Percentiles rank a stretch among this genome's conserved stretches.
phyloP scores from a whole-genome alignment of 805 yeast genomes.

The Saturnispora hagleri region DNA sequence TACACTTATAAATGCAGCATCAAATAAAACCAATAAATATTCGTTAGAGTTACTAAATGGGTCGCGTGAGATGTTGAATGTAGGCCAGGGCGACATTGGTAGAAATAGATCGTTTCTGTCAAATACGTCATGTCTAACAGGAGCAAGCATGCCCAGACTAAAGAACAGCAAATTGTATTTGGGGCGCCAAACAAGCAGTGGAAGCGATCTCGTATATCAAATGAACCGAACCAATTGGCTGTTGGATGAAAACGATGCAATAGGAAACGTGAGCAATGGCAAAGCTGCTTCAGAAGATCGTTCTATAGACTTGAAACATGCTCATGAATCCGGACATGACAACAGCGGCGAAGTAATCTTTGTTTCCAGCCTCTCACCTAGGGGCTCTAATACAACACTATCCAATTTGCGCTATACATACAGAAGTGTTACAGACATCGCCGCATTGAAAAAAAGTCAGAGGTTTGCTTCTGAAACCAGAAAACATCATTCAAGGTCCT shows the following conservation, averaged over 20 bases:
- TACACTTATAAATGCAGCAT: background rate
- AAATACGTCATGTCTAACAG: background rate
- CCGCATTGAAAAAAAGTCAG: background rate
- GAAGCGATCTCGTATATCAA: background rate
- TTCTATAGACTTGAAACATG: background rate
- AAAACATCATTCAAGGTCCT: background rate
- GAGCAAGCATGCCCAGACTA: background rate
- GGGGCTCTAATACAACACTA: background rate
- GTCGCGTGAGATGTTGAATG: background rate
- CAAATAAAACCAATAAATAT: background rate
- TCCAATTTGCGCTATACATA: background rate
- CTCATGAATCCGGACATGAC: background rate
- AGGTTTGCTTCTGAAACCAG: background rate
- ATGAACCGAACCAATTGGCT: background rate
- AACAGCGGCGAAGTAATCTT: background rate
- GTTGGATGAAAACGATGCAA: background rate
- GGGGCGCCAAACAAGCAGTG: background rate
- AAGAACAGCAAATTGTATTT: background rate
- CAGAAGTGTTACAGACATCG: background rate
- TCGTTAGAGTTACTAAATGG: background rate
- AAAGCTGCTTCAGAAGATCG: background rate
- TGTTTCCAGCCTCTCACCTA: background rate
- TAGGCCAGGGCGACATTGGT: background rate
- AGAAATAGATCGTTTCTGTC: background rate
- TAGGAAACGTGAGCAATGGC: too few relatives aligned